Conservation (phyloP, 257 asterid species). For the Forsythia suspensa region DNA sequence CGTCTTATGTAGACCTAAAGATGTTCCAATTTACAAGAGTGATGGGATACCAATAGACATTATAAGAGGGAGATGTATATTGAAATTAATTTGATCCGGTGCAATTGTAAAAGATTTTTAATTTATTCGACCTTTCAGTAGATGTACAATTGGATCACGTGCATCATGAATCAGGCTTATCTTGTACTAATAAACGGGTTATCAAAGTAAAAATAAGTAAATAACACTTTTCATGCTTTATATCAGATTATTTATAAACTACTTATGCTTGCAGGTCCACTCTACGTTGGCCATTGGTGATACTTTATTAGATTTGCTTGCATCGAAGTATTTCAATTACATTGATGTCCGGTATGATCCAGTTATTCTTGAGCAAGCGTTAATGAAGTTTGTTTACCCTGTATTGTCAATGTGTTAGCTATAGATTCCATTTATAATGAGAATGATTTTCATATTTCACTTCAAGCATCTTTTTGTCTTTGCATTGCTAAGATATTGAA, state of each 20-base stretch:
- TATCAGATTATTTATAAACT: background rate
- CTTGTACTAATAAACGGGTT: background rate
- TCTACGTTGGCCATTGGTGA: conserved; percentile 52
- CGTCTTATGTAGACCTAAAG: background rate
- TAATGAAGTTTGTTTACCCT: background rate
- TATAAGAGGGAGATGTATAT: background rate
- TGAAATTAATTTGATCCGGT: background rate
- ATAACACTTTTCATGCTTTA: background rate
- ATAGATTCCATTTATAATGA: background rate
- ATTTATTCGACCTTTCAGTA: background rate
- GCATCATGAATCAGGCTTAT: background rate
- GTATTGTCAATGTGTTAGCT: background rate
- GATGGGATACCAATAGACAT: background rate
- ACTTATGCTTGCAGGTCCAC: conserved; percentile 48
- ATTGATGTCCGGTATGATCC: conserved; percentile 75
- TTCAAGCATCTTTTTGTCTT: background rate
- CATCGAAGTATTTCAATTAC: conserved; percentile 69
- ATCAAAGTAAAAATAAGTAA: background rate
- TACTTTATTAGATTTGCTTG: conserved; percentile 55
- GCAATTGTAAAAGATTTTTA: background rate
- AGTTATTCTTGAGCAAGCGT: background rate
- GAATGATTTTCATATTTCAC: background rate
- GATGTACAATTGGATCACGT: background rate
- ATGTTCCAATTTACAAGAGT: background rate
- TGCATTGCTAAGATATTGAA: background rate